phyloP scores from a whole-genome alignment of 2,329 filamentous ascomycete species.

The Arachnomyces sp. region DNA sequence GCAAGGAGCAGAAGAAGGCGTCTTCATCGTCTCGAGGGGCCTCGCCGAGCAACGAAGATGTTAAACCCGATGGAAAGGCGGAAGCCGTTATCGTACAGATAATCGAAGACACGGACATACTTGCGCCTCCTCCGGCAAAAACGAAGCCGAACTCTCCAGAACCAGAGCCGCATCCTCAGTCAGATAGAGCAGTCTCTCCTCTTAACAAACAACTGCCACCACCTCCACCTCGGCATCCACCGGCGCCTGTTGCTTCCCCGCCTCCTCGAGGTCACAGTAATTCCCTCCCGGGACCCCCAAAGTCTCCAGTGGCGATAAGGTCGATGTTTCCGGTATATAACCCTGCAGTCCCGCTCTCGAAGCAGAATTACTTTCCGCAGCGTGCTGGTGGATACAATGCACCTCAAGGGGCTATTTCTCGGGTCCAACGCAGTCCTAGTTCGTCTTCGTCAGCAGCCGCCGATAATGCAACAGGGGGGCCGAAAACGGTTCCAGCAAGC shows the following conservation, averaged over 20 bases:
- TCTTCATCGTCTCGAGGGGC: constrained; percentile 15
- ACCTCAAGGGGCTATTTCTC: constrained; percentile 10
- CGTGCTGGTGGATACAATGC: constrained; percentile 10
- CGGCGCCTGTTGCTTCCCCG: no score
- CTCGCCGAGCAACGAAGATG: constrained; percentile 23
- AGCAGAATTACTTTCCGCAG: constrained; percentile 31
- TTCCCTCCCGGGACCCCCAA: constrained; percentile 11
- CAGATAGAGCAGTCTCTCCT: not conserved
- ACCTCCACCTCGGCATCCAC: no score
- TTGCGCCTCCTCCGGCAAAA: constrained; percentile 19
- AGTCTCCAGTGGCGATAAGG: constrained; percentile 31
- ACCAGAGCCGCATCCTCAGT: constrained; percentile 9
- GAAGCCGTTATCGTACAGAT: constrained; percentile 32
- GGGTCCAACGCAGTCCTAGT: constrained; percentile 22
- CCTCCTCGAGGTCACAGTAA: no score
- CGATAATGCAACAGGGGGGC: constrained; percentile 29
- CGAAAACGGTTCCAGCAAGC: constrained; percentile 36
- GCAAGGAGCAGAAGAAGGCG: constrained; percentile 19
- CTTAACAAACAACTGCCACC: no score
- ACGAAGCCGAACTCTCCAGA: constrained; percentile 14
- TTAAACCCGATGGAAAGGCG: constrained; percentile 21
- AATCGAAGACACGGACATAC: constrained; percentile 27
- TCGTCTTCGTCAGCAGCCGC: constrained; percentile 20
- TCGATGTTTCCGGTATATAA: constrained; percentile 41
- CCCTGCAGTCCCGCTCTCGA: constrained; percentile 26